A percentile compares a stretch with the other conserved stretches of the same genome.
phyloP scores from a whole-genome alignment of 495 filamentous ascomycete species.

The Amniculicola lignicola region DNA sequence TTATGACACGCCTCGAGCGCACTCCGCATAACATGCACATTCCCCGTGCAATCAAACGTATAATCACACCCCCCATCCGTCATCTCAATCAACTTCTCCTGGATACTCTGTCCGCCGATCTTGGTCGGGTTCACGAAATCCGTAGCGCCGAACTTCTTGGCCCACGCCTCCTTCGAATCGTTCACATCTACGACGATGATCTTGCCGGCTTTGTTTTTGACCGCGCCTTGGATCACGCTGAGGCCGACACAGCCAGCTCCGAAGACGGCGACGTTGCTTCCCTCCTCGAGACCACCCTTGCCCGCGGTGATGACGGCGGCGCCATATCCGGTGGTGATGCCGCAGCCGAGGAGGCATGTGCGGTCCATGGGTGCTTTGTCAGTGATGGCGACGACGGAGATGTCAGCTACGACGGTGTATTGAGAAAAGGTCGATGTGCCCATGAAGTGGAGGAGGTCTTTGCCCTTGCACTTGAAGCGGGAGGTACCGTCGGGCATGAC shows the following conservation, averaged over 20 bases:
- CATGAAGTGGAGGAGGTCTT: constrained; percentile 98
- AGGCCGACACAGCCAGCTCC: constrained; percentile 94
- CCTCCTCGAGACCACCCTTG: constrained; percentile 69
- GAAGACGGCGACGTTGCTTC: constrained; percentile 88
- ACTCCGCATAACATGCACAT: constrained; percentile 91
- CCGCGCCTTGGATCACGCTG: constrained; percentile 89
- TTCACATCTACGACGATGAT: constrained; percentile 98
- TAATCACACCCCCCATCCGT: constrained; percentile 99
- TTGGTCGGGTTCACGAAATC: constrained; percentile 93
- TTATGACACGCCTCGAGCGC: constrained; percentile 98
- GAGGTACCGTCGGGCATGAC: constrained; percentile 98
- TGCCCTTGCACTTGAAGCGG: constrained; percentile 89
- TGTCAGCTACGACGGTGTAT: constrained; percentile 98
- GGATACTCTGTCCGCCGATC: constrained; percentile 71
- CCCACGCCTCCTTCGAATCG: constrained; percentile 86
- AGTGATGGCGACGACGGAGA: constrained; percentile 93
- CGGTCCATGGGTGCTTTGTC: constrained; percentile 91
- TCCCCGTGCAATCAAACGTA: constrained; percentile 98
- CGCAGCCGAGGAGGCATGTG: constrained; percentile 92
- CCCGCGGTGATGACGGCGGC: constrained; percentile 85
- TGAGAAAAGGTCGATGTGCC: constrained; percentile 97
- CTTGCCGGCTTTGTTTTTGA: constrained; percentile 77
- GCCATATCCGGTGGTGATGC: constrained; percentile 97
- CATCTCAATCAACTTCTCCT: constrained; percentile 91
- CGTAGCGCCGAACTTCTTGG: constrained; percentile 90